These are phyloP conservation scores for Apiospora kogelbergensis DNA, from an alignment of 2,329 filamentous ascomycete species.

Conservation along the genomic window DNA sequence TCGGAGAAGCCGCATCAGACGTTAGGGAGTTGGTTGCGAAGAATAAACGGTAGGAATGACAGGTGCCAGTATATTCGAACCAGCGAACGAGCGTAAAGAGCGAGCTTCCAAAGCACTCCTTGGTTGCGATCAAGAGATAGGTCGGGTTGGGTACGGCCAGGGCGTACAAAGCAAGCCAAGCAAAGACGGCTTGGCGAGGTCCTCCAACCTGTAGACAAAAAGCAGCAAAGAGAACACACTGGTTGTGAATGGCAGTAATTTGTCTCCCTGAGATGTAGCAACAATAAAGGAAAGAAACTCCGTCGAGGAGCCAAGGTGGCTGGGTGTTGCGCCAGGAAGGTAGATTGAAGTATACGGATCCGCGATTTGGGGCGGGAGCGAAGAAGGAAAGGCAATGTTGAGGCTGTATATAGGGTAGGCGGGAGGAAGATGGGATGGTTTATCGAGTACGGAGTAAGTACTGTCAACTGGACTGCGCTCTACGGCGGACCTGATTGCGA, in stretches of 20 bases:
- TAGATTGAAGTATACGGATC: background rate
- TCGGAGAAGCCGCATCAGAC: constrained; percentile 2
- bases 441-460: background rate
- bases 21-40: background rate
- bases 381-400: background rate
- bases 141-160: background rate
- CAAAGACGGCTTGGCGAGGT: background rate
- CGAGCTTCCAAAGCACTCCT: background rate
- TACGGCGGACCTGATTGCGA: background rate
- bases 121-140: background rate
- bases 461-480: background rate
- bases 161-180: background rate
- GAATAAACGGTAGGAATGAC: background rate
- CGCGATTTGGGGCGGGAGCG: background rate
- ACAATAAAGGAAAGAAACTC: background rate
- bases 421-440: background rate
- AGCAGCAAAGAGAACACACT: background rate
- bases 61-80: background rate
- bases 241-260: background rate
- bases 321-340: background rate
- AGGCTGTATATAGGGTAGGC: background rate
- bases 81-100: background rate
- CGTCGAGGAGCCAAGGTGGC: background rate
- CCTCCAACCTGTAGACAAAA: background rate
- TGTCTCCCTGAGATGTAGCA: background rate